Conservation (phyloP, 2,329 filamentous ascomycete genomes). For the Colletotrichum simmondsii region DNA sequence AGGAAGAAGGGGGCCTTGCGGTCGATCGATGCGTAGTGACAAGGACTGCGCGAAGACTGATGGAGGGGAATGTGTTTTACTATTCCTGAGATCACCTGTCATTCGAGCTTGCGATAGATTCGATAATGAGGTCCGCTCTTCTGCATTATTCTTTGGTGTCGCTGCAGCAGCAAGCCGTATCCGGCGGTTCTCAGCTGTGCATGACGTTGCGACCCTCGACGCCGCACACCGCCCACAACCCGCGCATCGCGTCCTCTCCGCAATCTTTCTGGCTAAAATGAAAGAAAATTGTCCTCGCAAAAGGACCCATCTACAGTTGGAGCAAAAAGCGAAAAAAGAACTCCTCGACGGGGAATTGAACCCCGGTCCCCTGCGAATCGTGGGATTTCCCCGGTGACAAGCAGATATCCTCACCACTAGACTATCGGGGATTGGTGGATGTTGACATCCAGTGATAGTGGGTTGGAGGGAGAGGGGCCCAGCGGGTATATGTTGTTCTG, state of each 20-base stretch:
- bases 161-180: neutral
- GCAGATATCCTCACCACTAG: conserved; percentile 36
- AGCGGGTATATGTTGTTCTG: fast-evolving
- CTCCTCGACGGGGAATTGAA: conserved; percentile 36
- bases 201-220: too few species aligned
- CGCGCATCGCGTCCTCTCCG: neutral
- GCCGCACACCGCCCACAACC: too few species aligned
- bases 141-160: too few species aligned
- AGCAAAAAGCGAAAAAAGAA: neutral
- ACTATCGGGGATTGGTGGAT: conserved; percentile 30
- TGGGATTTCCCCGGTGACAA: neutral
- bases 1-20: conserved; percentile 32
- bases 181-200: too few species aligned
- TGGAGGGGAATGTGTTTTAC: conserved; percentile 45
- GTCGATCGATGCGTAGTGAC: conserved; percentile 43
- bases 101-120: neutral
- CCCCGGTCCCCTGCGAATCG: conserved; percentile 32
- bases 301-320: neutral
- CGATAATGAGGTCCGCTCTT: too few species aligned
- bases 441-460: conserved; percentile 5
- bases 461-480: fast-evolving
- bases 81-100: conserved; percentile 26
- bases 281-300: neutral
- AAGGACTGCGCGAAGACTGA: conserved; percentile 44
- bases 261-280: neutral